Percentiles rank a stretch among this genome's conserved stretches.
phyloP scores from a whole-genome alignment of 1,139 yeast species.

The Candida tropicalis region DNA sequence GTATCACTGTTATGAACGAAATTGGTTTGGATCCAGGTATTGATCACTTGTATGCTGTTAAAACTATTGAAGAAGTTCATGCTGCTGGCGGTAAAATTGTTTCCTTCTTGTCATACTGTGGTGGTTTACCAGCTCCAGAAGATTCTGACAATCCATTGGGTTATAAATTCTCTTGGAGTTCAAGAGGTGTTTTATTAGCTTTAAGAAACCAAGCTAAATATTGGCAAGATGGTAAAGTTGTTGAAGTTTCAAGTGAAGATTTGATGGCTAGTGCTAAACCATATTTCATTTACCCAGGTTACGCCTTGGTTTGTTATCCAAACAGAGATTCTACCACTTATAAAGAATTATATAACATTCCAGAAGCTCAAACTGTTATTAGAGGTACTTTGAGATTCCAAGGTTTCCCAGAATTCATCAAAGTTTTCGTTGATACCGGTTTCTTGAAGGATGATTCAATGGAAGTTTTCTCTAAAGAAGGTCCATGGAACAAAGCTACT shows the following conservation, averaged over 20 bases:
- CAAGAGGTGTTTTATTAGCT: conserved; percentile 96
- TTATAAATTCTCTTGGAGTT: conserved; percentile 98
- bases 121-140: conserved; percentile 98
- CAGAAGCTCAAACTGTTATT: conserved; percentile 95
- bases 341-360: conserved; percentile 88
- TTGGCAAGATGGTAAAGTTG: conserved; percentile 85
- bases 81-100: conserved; percentile 86
- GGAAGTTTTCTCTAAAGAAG: conserved; percentile 55
- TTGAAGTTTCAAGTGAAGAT: conserved; percentile 80
- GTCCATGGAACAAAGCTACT: conserved; percentile 89
- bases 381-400: conserved; percentile 98
- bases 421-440: conserved; percentile 92
- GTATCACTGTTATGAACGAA: conserved; percentile 89
- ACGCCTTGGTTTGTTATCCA: conserved; percentile 92
- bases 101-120: conserved; percentile 94
- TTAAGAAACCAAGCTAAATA: conserved; percentile 90
- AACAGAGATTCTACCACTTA: conserved; percentile 97
- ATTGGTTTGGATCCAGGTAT: conserved; percentile 98
- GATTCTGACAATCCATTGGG: conserved; percentile 97
- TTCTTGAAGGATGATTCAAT: conserved; percentile 78
- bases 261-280: conserved; percentile 96
- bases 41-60: conserved; percentile 96
- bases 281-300: conserved; percentile 94
- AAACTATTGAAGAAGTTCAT: conserved; percentile 97
- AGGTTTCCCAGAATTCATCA: conserved; percentile 98